Evolutionary conservation across 1,284 basidiomycete genomes (phyloP), one percentile per base, ranked within the genome.

Genomic region (Ceratobasidium sp.): DNA sequence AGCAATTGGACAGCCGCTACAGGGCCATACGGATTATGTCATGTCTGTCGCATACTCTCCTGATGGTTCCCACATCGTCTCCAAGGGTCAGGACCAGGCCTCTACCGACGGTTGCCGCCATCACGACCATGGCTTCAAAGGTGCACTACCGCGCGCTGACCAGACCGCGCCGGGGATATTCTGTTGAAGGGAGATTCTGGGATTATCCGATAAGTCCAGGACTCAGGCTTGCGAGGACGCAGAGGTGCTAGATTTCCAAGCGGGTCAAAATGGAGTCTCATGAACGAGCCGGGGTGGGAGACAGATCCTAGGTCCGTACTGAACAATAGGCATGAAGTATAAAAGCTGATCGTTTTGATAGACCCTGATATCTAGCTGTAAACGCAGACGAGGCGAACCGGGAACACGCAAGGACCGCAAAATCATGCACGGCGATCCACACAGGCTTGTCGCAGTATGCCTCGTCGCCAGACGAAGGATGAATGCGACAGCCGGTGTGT

Each of bases 341-440:
- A 16, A 20, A 41, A 60, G 50, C 66, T 68, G 6, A 71, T 30
- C 50, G 2, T 14, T 27, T 20, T n/a, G 46, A 2, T 99, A 20
- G 97, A 30, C 27, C 1, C 27, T 30, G 27, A 30, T 30, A 2
- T 30, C 27, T 30, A 30, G 27, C 2, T 30, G 95, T 99, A 83
- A 99, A 99, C 85, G 97, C 97, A 55, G 97, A 99, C 83, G 97
- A 87, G 97, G 97, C 79, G 97, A 99, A 86, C 98, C 97, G 0
- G 97, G 97, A 41, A 99, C 98, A 2, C 99, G 97, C 90, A 99
- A 99, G 86, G 97, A 99, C 86, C 93, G 97, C 66, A 97, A 99
- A 86, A 99, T 99, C 83, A 89, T 99, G 84, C 27, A 30, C 94
- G 98, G 97, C 46, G 97, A 99, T 86, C 97, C 97, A 1, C 97